Percentiles rank a stretch among this genome's conserved stretches.
Evolutionary conservation across 768 basidiomycete genomes (phyloP).

Genomic region (Termitomyces sp.): DNA sequence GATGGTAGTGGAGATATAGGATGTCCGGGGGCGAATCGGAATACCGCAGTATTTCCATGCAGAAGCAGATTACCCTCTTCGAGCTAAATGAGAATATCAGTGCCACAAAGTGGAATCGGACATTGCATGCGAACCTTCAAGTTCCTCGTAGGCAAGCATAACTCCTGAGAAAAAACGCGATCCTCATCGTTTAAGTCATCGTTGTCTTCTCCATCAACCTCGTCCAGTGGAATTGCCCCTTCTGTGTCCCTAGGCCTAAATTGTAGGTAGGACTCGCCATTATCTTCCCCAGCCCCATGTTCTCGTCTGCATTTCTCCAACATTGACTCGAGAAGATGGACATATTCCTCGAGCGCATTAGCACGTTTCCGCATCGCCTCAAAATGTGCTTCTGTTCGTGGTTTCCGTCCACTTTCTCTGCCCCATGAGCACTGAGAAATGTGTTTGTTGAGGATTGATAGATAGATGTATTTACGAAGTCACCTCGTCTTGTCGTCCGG

Average conservation of each 20-base stretch:
- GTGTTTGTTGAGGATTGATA: neutral
- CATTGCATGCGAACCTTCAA: slow-evolving; percentile 25
- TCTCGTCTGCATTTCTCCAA: slow-evolving; percentile 35
- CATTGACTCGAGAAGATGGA: slow-evolving; percentile 33
- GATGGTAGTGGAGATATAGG: slow-evolving; percentile 18
- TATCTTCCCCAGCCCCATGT: slow-evolving; percentile 24
- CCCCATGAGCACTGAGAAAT: slow-evolving; percentile 36
- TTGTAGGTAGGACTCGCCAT: slow-evolving; percentile 24
- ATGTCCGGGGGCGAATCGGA: slow-evolving; percentile 28
- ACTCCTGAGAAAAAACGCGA: slow-evolving; percentile 26
- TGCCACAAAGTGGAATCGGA: neutral
- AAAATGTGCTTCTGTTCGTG: slow-evolving; percentile 39
- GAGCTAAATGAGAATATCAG: slow-evolving; percentile 19
- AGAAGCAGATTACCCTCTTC: slow-evolving; percentile 34
- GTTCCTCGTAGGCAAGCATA: slow-evolving; percentile 33
- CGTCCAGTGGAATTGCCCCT: slow-evolving; percentile 15
- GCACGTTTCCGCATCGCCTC: slow-evolving; percentile 37
- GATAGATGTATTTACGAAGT: neutral
- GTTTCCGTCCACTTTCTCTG: slow-evolving; percentile 33
- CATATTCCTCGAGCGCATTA: slow-evolving; percentile 33
- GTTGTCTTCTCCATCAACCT: slow-evolving; percentile 14
- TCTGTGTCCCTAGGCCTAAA: slow-evolving; percentile 22
- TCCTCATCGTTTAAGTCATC: slow-evolving; percentile 19
- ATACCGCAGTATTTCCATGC: slow-evolving; percentile 38
- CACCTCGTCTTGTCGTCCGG: slow-evolving; percentile 35